A percentile compares a stretch with the other conserved stretches of the same genome.
These are phyloP conservation scores for Mycena crocata DNA, from an alignment of 768 basidiomycete species.

Conservation along the genomic window DNA sequence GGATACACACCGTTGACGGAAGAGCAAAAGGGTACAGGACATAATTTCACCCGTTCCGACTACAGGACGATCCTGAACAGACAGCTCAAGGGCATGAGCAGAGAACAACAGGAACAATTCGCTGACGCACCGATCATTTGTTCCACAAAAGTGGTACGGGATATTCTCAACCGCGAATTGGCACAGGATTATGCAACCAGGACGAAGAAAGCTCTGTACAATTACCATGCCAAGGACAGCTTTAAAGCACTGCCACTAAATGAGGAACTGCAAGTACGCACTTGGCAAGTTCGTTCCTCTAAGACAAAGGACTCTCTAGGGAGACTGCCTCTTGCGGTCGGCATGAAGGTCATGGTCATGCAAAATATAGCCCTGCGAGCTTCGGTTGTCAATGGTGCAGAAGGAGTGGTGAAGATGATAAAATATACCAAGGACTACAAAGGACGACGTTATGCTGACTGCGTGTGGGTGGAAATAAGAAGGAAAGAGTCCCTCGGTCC, in stretches of 20 bases:
- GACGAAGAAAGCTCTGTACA: background rate
- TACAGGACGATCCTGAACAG: background rate
- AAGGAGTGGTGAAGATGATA: background rate
- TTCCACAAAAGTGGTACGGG: background rate
- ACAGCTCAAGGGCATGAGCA: background rate
- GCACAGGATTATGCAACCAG: background rate
- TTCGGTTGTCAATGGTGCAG: background rate
- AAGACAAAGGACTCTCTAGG: background rate
- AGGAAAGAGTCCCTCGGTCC: background rate
- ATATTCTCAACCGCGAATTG: background rate
- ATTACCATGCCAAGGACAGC: background rate
- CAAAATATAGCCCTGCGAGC: conserved; percentile 9
- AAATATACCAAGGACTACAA: background rate
- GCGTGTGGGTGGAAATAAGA: background rate
- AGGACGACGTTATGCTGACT: background rate
- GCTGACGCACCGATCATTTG: background rate
- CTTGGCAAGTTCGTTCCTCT: background rate
- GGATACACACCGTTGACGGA: background rate
- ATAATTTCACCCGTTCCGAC: background rate
- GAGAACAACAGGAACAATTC: background rate
- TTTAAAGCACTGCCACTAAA: background rate
- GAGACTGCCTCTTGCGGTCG: background rate
- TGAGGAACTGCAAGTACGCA: background rate
- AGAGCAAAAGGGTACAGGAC: background rate
- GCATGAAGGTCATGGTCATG: conserved; percentile 6